phyloP scores from a whole-genome alignment of 176 grass and related monocot genomes.

The Bothriochloa decipiens region DNA sequence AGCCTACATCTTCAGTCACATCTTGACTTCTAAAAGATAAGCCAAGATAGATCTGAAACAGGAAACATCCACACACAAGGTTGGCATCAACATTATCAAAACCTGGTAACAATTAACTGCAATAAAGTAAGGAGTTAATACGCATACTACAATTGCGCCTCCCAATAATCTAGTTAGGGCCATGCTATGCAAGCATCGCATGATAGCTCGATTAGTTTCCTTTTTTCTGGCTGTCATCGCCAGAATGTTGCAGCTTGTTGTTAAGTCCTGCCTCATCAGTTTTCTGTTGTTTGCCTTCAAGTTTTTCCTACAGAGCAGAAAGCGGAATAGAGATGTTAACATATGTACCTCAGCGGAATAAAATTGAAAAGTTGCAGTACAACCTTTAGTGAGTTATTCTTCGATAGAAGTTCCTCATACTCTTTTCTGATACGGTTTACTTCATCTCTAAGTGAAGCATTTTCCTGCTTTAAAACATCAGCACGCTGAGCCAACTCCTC shows the following conservation, averaged over 20 bases:
- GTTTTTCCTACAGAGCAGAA: conserved; percentile 66
- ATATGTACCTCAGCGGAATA: conserved; percentile 33
- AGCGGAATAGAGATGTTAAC: conserved; percentile 34
- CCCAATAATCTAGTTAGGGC: conserved; percentile 77
- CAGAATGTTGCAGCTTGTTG: conserved; percentile 61
- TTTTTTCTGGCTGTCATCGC: conserved; percentile 56
- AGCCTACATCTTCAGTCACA: conserved; percentile 54
- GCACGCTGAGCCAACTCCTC: conserved; percentile 91
- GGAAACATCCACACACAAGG: conserved; percentile 59
- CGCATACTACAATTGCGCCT: conserved; percentile 57
- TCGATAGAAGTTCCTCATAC: conserved; percentile 75
- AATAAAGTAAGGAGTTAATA: conserved; percentile 65
- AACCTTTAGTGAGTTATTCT: conserved; percentile 87
- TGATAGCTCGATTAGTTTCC: conserved; percentile 52
- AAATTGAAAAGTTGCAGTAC: conserved; percentile 9
- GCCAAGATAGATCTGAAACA: conserved; percentile 73
- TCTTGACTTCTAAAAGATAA: conserved; percentile 91
- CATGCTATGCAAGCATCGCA: conserved; percentile 50
- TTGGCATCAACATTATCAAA: conserved; percentile 61
- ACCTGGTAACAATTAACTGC: conserved; percentile 62
- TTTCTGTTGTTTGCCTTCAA: conserved; percentile 64
- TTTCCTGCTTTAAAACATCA: conserved; percentile 92
- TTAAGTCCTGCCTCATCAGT: conserved; percentile 61
- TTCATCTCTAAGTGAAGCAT: conserved; percentile 90
- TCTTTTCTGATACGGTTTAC: conserved; percentile 83